phyloP scores from a whole-genome alignment of 768 basidiomycete species.

The Mycena sanguinolenta region DNA sequence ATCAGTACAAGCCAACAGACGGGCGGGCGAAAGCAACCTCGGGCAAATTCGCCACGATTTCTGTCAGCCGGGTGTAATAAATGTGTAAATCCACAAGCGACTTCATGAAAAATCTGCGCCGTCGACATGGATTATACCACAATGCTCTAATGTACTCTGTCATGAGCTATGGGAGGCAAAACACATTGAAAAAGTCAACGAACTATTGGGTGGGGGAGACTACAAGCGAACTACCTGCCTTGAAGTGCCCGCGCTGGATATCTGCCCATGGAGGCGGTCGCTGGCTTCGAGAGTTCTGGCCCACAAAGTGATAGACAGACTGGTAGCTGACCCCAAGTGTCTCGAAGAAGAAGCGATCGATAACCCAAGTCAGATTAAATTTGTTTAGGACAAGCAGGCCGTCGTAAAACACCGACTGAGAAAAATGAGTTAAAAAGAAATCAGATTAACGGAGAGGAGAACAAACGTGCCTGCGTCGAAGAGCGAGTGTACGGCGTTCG shows the following conservation, averaged over 20 bases:
- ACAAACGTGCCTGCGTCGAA: conserved; percentile 65
- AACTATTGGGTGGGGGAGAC: conserved; percentile 16
- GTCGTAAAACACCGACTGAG: conserved; percentile 71
- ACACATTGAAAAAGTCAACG: conserved; percentile 6
- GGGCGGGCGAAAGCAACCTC: neutral
- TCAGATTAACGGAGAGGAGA: conserved; percentile 4
- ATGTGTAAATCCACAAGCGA: conserved; percentile 75
- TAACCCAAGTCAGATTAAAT: conserved; percentile 65
- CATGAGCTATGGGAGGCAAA: conserved; percentile 60
- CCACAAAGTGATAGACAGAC: conserved; percentile 54
- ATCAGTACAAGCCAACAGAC: neutral
- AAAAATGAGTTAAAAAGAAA: conserved; percentile 21
- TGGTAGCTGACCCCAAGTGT: conserved; percentile 69
- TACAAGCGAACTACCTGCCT: conserved; percentile 47
- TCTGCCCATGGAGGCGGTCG: conserved; percentile 53
- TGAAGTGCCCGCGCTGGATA: conserved; percentile 57
- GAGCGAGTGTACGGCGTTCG: conserved; percentile 74
- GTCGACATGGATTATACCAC: conserved; percentile 79
- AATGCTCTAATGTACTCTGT: conserved; percentile 69
- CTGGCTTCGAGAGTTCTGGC: conserved; percentile 53
- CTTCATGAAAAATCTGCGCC: conserved; percentile 75
- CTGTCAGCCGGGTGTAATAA: conserved; percentile 63
- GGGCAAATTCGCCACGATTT: conserved; percentile 39
- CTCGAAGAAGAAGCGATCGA: conserved; percentile 76
- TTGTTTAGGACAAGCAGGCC: conserved; percentile 66